A percentile compares a stretch with the other conserved stretches of the same genome.
Conservation (phyloP, 148 eudicot species). For the Fagopyrum homotropicum region DNA sequence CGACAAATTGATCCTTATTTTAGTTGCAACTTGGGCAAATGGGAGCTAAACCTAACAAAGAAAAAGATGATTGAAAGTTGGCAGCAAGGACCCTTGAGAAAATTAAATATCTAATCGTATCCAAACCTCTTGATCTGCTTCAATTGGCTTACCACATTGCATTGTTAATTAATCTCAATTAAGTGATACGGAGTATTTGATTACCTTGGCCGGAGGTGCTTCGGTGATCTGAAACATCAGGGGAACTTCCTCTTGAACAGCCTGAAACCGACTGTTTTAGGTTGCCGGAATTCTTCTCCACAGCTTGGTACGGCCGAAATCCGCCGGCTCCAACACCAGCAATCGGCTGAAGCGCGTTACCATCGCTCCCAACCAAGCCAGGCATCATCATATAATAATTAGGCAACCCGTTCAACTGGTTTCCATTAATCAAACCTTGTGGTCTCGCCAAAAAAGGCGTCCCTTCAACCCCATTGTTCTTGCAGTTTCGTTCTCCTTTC, state of each 20-base stretch:
- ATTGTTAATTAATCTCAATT: background rate
- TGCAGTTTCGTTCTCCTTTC: background rate
- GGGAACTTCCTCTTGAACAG: slow-evolving; percentile 22
- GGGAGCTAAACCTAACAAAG: too few species aligned
- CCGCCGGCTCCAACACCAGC: slow-evolving; percentile 10
- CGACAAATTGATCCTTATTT: too few species aligned
- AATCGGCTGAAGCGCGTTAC: background rate
- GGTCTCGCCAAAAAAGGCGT: background rate
- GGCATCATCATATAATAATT: slow-evolving; percentile 2
- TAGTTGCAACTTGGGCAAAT: too few species aligned
- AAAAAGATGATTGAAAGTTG: too few species aligned
- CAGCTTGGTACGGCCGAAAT: slow-evolving; percentile 6
- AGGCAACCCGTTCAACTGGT: background rate
- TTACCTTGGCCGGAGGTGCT: slow-evolving; percentile 43
- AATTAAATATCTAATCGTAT: too few species aligned
- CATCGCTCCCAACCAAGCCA: background rate
- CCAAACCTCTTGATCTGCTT: background rate
- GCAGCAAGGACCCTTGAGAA: too few species aligned
- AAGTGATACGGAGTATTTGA: background rate
- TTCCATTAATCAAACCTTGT: background rate
- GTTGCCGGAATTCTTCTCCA: background rate
- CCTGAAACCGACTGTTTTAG: slow-evolving; percentile 13
- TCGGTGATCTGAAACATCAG: slow-evolving; percentile 31
- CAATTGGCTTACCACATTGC: background rate
- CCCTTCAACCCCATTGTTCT: background rate